phyloP scores from a whole-genome alignment of 164 flowering plant species.

The Piper betle region DNA sequence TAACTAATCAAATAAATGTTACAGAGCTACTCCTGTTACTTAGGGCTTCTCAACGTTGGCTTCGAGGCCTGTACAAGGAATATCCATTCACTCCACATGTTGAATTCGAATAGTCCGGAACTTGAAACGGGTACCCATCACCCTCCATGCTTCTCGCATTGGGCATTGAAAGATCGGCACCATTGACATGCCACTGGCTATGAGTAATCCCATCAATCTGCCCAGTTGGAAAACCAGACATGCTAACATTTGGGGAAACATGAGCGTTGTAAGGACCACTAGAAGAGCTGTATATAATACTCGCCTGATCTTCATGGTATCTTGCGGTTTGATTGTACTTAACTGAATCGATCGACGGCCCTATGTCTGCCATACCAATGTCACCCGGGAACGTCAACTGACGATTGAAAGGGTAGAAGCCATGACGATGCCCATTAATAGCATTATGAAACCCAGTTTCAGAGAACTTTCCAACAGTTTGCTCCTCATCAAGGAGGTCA shows the following conservation, averaged over 20 bases:
- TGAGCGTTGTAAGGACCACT: constrained; percentile 25
- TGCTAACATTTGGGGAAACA: constrained; percentile 27
- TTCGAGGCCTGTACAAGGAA: constrained; percentile 51
- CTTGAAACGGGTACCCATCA: constrained; percentile 38
- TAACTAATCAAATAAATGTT: constrained; percentile 1
- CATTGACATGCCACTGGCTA: constrained; percentile 51
- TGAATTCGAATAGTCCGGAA: constrained; percentile 47
- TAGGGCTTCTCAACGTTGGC: constrained; percentile 30
- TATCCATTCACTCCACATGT: constrained; percentile 53
- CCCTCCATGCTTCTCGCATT: constrained; percentile 28
- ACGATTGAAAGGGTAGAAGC: constrained; percentile 20
- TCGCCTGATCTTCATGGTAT: constrained; percentile 45
- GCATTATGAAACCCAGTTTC: constrained; percentile 16
- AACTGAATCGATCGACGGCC: constrained; percentile 31
- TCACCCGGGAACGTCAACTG: constrained; percentile 49
- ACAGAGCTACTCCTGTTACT: neutral
- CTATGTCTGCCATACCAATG: constrained; percentile 21
- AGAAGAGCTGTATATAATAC: constrained; percentile 28
- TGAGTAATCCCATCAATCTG: constrained; percentile 46
- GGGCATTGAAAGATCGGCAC: constrained; percentile 36
- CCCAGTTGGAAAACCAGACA: constrained; percentile 35
- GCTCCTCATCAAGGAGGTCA: constrained; percentile 80
- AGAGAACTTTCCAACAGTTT: constrained; percentile 21
- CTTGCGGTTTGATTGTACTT: constrained; percentile 42
- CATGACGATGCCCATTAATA: constrained; percentile 23